These are phyloP conservation scores for Chlorophyllum brunneum DNA, from an alignment of 768 basidiomycete species.

Conservation along the genomic window DNA sequence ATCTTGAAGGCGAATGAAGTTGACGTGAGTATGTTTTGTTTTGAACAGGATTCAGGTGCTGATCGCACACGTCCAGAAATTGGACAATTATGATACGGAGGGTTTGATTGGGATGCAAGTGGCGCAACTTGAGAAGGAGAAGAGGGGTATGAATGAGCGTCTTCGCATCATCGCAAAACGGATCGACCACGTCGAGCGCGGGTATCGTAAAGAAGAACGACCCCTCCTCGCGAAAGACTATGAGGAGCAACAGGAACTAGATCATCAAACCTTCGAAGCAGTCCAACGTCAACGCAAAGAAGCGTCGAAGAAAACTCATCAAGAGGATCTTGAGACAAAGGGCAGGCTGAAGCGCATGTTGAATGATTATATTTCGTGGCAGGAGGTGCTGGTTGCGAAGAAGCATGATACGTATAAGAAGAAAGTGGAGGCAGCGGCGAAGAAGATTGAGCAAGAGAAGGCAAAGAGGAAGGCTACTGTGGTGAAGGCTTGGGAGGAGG, in stretches of 20 bases:
- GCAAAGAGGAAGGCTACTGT: conserved; percentile 58
- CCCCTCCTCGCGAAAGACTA: conserved; percentile 86
- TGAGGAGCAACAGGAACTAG: conserved; percentile 74
- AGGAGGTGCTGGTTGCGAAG: conserved; percentile 50
- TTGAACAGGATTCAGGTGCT: conserved; percentile 5
- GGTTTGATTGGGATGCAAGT: conserved; percentile 88
- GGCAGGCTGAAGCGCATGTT: conserved; percentile 67
- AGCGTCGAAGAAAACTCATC: conserved; percentile 50
- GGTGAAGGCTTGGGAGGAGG: conserved; percentile 56
- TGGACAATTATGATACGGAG: conserved; percentile 83
- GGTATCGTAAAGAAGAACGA: conserved; percentile 89
- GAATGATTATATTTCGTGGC: conserved; percentile 58
- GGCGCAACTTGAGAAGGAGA: conserved; percentile 95
- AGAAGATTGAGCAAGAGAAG: conserved; percentile 85
- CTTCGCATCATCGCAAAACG: conserved; percentile 83
- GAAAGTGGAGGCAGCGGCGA: conserved; percentile 50
- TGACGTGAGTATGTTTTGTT: conserved; percentile 42
- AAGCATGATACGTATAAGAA: conserved; percentile 63
- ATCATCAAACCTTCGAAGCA: conserved; percentile 64
- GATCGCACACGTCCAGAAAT: conserved; percentile 43
- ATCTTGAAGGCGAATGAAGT: conserved; percentile 61
- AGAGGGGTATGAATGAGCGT: conserved; percentile 78
- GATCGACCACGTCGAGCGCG: conserved; percentile 93
- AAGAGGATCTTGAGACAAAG: conserved; percentile 73
- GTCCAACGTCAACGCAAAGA: conserved; percentile 58